Conservation (phyloP, 345 rosid genomes). For the Lagerstroemia speciosa region DNA sequence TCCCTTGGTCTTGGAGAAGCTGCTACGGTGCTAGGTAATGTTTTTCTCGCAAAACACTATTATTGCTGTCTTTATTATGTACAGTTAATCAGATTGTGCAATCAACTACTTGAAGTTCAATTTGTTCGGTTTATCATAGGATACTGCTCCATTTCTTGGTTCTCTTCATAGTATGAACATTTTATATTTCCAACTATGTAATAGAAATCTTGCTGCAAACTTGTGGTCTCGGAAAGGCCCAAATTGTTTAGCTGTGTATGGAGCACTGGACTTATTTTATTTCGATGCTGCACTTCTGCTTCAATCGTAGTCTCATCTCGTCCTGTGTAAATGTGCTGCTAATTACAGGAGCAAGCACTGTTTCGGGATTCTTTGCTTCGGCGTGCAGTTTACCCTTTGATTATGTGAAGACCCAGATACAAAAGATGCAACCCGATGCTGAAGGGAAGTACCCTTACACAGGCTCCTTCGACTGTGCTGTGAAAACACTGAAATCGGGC, state of each 20-base stretch:
- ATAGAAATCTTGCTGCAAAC: no score
- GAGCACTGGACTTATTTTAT: no score
- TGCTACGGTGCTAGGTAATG: conserved; percentile 45
- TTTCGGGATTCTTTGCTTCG: conserved; percentile 87
- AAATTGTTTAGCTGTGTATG: no score
- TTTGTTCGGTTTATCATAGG: not conserved
- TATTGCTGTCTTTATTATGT: not conserved
- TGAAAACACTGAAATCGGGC: conserved; percentile 76
- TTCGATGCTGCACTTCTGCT: not conserved
- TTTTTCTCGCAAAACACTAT: not conserved
- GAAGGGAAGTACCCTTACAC: conserved; percentile 83
- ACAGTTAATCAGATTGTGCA: not conserved
- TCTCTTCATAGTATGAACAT: no score
- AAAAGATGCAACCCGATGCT: conserved; percentile 99
- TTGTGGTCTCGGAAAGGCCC: no score
- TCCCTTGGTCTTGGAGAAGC: conserved; percentile 32
- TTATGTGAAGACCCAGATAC: conserved; percentile 95
- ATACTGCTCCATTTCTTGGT: no score
- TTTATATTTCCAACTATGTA: no score
- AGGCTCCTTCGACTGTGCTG: conserved; percentile 76
- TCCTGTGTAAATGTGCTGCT: not conserved
- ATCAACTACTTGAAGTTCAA: not conserved
- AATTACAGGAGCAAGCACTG: conserved; percentile 72
- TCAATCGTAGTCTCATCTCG: not conserved
- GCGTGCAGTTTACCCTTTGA: conserved; percentile 97